Evolutionary conservation across 2,329 filamentous ascomycete species (phyloP).

Genomic region (Trichoderma polysporum): DNA sequence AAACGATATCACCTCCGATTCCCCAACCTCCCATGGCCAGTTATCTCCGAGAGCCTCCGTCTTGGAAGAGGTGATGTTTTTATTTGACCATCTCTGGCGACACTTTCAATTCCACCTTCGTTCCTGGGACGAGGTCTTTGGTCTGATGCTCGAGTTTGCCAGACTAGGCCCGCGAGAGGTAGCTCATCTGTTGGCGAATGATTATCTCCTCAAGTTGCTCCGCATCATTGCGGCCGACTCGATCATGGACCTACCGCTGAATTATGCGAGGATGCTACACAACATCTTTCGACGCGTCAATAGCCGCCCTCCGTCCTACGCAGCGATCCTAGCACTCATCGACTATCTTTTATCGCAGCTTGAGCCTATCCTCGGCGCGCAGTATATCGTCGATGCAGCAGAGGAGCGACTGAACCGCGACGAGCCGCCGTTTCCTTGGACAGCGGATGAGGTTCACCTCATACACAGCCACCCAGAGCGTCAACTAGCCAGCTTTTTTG

Average conservation of each 20-base stretch:
- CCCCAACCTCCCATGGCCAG: slow-evolving; percentile 17
- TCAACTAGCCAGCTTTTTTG: slow-evolving; percentile 49
- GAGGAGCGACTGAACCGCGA: slow-evolving; percentile 40
- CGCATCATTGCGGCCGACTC: slow-evolving; percentile 62
- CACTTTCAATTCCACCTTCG: slow-evolving; percentile 61
- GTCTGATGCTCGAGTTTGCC: slow-evolving; percentile 66
- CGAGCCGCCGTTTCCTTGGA: slow-evolving; percentile 44
- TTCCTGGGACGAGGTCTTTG: slow-evolving; percentile 77
- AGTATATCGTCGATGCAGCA: slow-evolving; percentile 40
- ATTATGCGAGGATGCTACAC: slow-evolving; percentile 56
- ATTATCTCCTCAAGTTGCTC: slow-evolving; percentile 59
- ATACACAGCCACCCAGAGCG: slow-evolving; percentile 42
- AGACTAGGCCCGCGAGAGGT: slow-evolving; percentile 60
- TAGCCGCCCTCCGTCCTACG: slow-evolving; percentile 54
- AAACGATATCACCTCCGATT: background rate
- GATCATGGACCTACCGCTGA: slow-evolving; percentile 48
- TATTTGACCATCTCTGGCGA: slow-evolving; percentile 60
- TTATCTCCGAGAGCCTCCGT: slow-evolving; percentile 26
- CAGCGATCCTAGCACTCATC: slow-evolving; percentile 52
- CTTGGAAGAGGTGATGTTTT: slow-evolving; percentile 41
- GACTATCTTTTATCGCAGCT: slow-evolving; percentile 46
- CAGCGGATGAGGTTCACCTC: slow-evolving; percentile 45
- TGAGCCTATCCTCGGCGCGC: slow-evolving; percentile 37
- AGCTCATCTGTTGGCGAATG: slow-evolving; percentile 57
- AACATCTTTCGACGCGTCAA: slow-evolving; percentile 51